Evolutionary conservation across 2,329 filamentous ascomycete genomes (phyloP).

Genomic region (Graphiopsis chlorocephala): DNA sequence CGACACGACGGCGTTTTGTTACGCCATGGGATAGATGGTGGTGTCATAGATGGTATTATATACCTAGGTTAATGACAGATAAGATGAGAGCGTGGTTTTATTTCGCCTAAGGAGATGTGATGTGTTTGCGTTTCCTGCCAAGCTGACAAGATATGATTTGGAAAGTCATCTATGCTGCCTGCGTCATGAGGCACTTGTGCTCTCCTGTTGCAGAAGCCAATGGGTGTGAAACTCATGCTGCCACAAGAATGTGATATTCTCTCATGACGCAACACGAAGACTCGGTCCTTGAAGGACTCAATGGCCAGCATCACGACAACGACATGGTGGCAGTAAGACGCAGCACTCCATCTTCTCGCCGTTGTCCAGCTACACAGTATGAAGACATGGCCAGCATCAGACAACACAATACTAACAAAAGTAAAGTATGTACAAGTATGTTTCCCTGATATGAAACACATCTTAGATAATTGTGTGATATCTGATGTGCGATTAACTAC

Average conservation of each 20-base stretch:
- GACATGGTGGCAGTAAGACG: neutral
- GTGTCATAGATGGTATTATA: neutral
- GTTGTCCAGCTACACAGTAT: neutral
- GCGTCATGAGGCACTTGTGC: neutral
- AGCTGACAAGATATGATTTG: neutral
- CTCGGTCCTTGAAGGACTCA: too few species aligned
- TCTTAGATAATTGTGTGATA: constrained; percentile 30
- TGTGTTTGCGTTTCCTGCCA: neutral
- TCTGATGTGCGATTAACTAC: constrained; percentile 54
- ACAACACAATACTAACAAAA: neutral
- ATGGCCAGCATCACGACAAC: neutral
- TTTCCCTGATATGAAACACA: constrained; percentile 55
- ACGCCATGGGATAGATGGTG: neutral
- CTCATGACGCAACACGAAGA: neutral
- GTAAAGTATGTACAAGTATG: neutral
- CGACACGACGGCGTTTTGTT: neutral
- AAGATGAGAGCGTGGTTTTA: neutral
- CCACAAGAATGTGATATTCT: neutral
- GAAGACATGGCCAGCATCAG: neutral
- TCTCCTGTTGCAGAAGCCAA: neutral
- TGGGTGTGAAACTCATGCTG: too few species aligned
- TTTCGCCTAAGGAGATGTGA: neutral
- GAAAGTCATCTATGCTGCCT: neutral
- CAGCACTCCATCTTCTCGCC: neutral
- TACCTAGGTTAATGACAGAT: neutral